Conservation (phyloP, 2,329 filamentous ascomycete genomes). For the Colletotrichum tofieldiae region DNA sequence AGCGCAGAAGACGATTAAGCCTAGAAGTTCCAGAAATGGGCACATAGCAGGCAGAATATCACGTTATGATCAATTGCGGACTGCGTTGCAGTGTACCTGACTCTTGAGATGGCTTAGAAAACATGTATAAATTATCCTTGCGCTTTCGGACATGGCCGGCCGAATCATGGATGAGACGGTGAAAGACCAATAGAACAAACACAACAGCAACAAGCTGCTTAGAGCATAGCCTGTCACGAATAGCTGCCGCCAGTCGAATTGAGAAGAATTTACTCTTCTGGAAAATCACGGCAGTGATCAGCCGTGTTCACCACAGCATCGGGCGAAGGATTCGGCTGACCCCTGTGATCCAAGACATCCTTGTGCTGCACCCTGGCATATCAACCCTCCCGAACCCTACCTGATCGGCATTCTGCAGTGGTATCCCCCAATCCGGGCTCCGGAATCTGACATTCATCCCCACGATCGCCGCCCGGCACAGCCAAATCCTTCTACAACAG, state of each 20-base stretch:
- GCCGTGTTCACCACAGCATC: conserved; percentile 17
- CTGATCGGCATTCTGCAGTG: conserved; percentile 33
- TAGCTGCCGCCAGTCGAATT: neutral
- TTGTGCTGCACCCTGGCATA: neutral
- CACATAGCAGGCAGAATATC: too few species aligned
- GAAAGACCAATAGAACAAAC: neutral
- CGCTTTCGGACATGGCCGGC: conserved; percentile 6
- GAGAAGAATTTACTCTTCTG: neutral
- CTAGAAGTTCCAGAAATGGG: neutral
- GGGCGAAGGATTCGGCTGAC: conserved; percentile 25
- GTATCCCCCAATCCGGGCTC: conserved; percentile 9
- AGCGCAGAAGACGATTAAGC: neutral
- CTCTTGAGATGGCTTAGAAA: conserved; percentile 3
- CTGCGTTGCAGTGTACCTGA: neutral
- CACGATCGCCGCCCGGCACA: conserved; percentile 17
- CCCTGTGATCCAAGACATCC: conserved; percentile 9
- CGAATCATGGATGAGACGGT: neutral
- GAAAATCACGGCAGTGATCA: neutral
- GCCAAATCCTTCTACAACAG: conserved; percentile 6
- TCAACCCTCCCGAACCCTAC: neutral
- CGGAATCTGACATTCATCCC: conserved; percentile 1
- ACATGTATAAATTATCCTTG: neutral
- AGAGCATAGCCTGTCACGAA: neutral
- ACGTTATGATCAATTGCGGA: too few species aligned
- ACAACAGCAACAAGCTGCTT: neutral